Percentiles rank a stretch among this genome's conserved stretches.
Conservation (phyloP, 2,329 filamentous ascomycete genomes). For the Sarocladium strictum region DNA sequence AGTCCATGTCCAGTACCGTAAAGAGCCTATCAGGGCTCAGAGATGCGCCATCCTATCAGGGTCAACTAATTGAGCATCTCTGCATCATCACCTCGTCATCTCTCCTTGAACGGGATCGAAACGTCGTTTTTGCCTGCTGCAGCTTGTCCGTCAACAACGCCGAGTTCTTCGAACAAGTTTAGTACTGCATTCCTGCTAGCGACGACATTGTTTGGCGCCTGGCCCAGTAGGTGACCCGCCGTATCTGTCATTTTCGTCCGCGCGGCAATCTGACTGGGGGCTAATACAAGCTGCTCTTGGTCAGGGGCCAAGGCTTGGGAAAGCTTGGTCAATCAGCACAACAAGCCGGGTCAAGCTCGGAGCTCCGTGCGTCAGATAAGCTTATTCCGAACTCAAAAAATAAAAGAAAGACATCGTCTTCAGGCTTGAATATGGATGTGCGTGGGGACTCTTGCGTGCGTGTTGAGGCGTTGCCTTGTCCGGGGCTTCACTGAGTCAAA, state of each 20-base stretch:
- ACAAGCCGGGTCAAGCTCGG: background rate
- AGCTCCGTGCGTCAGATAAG: constrained; percentile 7
- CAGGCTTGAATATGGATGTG: constrained; percentile 5
- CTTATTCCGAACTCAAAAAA: background rate
- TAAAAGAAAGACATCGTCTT: background rate
- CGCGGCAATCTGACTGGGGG: background rate
- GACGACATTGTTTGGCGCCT: background rate
- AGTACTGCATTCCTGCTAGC: background rate
- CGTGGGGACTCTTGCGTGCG: background rate
- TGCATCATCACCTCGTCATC: background rate
- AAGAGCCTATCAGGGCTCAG: background rate
- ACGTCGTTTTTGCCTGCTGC: background rate
- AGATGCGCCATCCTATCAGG: background rate
- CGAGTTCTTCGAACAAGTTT: background rate
- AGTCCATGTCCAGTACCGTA: background rate
- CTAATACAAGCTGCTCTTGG: background rate
- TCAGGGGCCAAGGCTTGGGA: constrained; percentile 2
- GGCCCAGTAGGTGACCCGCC: background rate
- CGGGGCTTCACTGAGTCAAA: background rate
- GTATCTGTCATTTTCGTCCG: background rate
- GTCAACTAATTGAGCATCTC: background rate
- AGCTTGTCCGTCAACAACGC: background rate
- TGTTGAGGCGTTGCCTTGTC: constrained; percentile 1
- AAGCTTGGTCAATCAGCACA: constrained; percentile 4
- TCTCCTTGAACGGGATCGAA: background rate